Base-by-base conservation (phyloP, 164 flowering plant genomes). In the Warburgia ugandensis region DNA sequence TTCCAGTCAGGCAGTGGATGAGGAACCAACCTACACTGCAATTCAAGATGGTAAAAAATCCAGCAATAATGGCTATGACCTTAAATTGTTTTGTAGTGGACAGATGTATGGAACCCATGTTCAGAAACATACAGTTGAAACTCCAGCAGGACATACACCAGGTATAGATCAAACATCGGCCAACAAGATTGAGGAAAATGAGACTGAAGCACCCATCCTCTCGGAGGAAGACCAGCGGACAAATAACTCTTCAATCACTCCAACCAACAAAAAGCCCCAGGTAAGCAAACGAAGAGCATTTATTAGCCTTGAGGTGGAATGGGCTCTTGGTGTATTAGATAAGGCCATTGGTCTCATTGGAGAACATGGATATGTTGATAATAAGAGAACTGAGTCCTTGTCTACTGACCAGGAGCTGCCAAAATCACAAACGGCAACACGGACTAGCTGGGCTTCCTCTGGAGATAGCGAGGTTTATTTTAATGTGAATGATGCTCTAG, bases 301-400 rank as follows among this genome's bases (percentile, higher is more conserved):
- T 54, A 62, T 79, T 30, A 76, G 91, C 35, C 74, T 81, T 13
- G 71, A 79, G 51, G 97, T 84, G 42, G 64, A 79, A 68, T 63
- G 65, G 39, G 97, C 97, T 65, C 54, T 90, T 23, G 68, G 62
- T 35, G 73, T 83, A 42, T 52, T 86, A 45, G 80, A 84, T 23
- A 68, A 65, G 64, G 81, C 61, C 42, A 86, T 90, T 59, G 60
- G 60, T 25, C 36, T 73, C 39, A 67, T 78, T 30, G 59, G 75
- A 19, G 63, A 62, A 46, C 38, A 55, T 59, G 66, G 70, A 41
- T 17, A 56, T 28, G 22, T 19, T 19, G 27, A 22, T 30, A 35
- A 42, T 53, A n/a, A 47, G 22, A 58, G 65, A 58, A n/a, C n/a
- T n/a, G 36, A 42, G 42, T 52, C 55, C 6, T 55, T 59, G 32